Base-by-base conservation (phyloP, 2,329 filamentous ascomycete genomes). In the Cladosporium halotolerans region DNA sequence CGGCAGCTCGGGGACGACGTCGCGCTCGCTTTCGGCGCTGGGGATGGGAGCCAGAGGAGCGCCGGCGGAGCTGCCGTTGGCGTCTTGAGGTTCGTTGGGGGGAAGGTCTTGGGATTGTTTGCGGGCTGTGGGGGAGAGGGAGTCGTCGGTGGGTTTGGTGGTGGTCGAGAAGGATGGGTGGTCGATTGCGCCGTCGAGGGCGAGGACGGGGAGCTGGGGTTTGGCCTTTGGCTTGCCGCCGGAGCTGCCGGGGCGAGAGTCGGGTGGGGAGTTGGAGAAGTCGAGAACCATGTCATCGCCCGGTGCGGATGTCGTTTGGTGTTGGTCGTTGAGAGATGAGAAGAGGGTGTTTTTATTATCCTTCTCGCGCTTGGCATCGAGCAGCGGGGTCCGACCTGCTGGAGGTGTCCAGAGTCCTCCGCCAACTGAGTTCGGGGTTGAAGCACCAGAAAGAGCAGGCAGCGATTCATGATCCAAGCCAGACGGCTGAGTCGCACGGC, bases 351-450 rank as follows among this genome's bases (percentile, higher is more conserved):
- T 59, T 44, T 40, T 50, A 2, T 63, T 53, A 31, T 59, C 61
- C 47, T 60, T 67, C 56, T 28, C 52, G 28, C 39, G 58, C 55
- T 55, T 59, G 49, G 52, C 52, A 11, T 48, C 39, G 3, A 54
- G 32, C 14, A 49, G 16, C 11, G 52, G 52, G 6, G 52, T 54
- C 0, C 52, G 45, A 6, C 43, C 52, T 13, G 52, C 23, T 11
- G 52, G 52, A 5, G 66, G 66, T 8, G 69, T 72, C 73, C 73
- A 76, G 9, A 76, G 60, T 2, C 72, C 71, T 4, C 39, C 34
- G 11, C 48, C 48, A 3, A 40, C 28, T 19, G 65, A 61, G 7
- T 62, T 64, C 7, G 66, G 56, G 3, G 55, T 50, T 52, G 56
- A 39, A 55, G 56, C 31, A 47, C 58, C 61, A 4, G 60, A 58